Evolutionary conservation across 768 basidiomycete species (phyloP).

Genomic region (Xanthoconium stramineum): DNA sequence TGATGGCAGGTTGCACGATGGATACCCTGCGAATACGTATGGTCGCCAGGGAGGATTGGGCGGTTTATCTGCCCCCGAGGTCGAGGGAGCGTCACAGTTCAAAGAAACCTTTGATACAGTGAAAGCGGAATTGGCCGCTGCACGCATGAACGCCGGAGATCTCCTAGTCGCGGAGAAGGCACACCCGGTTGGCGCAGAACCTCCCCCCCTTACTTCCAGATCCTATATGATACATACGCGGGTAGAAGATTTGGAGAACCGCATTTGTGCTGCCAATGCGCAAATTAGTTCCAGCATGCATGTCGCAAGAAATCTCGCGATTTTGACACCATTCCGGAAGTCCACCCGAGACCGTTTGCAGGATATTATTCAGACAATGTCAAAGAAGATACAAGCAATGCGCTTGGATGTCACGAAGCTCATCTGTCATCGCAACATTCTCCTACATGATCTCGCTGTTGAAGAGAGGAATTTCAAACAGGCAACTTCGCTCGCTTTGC

Average conservation of each 20-base stretch:
- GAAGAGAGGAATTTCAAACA: constrained; percentile 65
- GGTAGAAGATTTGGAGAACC: constrained; percentile 61
- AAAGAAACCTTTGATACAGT: constrained; percentile 84
- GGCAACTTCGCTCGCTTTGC: constrained; percentile 68
- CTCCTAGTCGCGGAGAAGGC: constrained; percentile 9
- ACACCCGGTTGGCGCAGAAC: constrained; percentile 23
- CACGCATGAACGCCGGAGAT: constrained; percentile 34
- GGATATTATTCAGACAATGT: constrained; percentile 54
- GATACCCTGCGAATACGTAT: constrained; percentile 31
- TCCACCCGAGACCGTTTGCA: constrained; percentile 77
- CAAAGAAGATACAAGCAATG: constrained; percentile 60
- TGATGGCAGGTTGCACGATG: constrained; percentile 22
- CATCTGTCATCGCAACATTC: constrained; percentile 71
- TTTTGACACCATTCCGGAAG: constrained; percentile 84
- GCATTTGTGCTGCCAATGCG: constrained; percentile 49
- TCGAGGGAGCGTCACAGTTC: constrained; percentile 63
- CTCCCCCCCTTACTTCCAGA: constrained; percentile 40
- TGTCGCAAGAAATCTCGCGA: constrained; percentile 74
- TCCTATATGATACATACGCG: constrained; percentile 56
- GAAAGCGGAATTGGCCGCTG: constrained; percentile 76
- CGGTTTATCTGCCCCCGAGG: constrained; percentile 48
- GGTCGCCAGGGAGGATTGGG: constrained; percentile 11
- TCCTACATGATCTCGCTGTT: constrained; percentile 69
- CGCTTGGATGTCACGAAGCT: constrained; percentile 74
- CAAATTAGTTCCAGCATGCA: constrained; percentile 69